Conservation (phyloP, 257 asterid genomes). For the Solanum dulcamara region DNA sequence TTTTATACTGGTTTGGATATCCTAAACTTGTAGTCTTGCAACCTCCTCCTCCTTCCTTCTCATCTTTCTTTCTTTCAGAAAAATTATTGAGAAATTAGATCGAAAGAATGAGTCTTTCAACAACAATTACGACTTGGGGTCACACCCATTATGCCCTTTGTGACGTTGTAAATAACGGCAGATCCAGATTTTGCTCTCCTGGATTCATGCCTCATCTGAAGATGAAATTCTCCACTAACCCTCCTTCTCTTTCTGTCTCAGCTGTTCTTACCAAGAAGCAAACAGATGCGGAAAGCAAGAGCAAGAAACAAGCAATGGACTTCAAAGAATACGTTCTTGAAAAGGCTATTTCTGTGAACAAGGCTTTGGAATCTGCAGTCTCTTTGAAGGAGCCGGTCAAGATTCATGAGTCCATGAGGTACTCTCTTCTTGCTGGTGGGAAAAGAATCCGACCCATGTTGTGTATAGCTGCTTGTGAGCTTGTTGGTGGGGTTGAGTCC, state of each 20-base stretch:
- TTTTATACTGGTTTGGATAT: not conserved
- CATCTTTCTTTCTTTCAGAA: not conserved
- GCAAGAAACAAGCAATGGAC: constrained; percentile 6
- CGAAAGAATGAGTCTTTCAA: constrained; percentile 18
- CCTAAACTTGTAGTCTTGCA: not conserved
- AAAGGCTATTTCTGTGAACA: constrained; percentile 32
- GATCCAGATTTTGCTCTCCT: constrained; percentile 9
- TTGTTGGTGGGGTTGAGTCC: constrained; percentile 37
- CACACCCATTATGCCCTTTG: constrained; percentile 1
- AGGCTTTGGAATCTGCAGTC: constrained; percentile 33
- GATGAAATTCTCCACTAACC: not conserved
- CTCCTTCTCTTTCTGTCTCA: constrained; percentile 4
- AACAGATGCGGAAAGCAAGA: not conserved
- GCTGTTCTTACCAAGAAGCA: constrained; percentile 19
- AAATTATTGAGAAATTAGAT: not conserved
- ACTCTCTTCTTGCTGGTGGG: constrained; percentile 64
- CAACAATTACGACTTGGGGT: constrained; percentile 15
- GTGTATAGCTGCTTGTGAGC: constrained; percentile 55
- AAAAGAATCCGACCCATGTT: constrained; percentile 48
- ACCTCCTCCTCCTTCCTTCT: not conserved
- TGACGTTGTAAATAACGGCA: not conserved
- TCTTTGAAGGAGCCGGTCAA: constrained; percentile 22
- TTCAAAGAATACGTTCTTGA: constrained; percentile 30
- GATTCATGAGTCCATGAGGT: constrained; percentile 50
- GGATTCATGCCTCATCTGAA: not conserved